Base-by-base conservation (phyloP, 345 rosid species). In the Gossypium longicalyx region DNA sequence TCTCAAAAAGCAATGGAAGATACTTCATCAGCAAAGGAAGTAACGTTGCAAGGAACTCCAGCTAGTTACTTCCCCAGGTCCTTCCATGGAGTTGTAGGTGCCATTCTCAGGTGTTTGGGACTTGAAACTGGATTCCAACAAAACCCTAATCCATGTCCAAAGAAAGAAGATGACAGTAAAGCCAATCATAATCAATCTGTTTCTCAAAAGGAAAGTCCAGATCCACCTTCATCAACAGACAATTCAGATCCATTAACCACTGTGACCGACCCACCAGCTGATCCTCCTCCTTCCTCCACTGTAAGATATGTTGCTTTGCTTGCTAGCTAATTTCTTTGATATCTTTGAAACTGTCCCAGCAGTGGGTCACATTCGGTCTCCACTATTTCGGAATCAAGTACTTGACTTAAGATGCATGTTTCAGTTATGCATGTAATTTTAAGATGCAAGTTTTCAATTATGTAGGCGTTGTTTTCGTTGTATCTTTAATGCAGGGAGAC, bases 31-130 rank as follows among this genome's bases (percentile, higher is more conserved):
- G 25, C 58, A 45, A 59, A 27, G 25, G 68, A 73, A 17, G 57
- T 47, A 1, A 6, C 52, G 10, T 29, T 15, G 20, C 53, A 44
- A 43, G 67, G 17, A 71, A n/a, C 75, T 19, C 54, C 23, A 41
- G 3, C 4, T 29, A 1, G 5, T 19, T 25, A 22, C 66, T 10
- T 15, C 29, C 27, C 52, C 41, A 22, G 56, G n/a, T 77, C 22
- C 64, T 43, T 71, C 19, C 0, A 22, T 20, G 66, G 63, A 43
- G 61, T 44, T n/a, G 1, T 72, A 10, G 61, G 29, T 45, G 68
- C 76, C 11, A 7, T 73, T 58, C 77, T 66, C 74, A 73, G 45
- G 54, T 78, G 77, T 13, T 67, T 78, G 38, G 77, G 80, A 51
- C 11, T 78, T 17, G 77, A 72, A 73, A 60, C 6, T 17, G 22